These are phyloP conservation scores for Beta vulgaris DNA, from an alignment of 148 eudicot species.

Conservation along the genomic window DNA sequence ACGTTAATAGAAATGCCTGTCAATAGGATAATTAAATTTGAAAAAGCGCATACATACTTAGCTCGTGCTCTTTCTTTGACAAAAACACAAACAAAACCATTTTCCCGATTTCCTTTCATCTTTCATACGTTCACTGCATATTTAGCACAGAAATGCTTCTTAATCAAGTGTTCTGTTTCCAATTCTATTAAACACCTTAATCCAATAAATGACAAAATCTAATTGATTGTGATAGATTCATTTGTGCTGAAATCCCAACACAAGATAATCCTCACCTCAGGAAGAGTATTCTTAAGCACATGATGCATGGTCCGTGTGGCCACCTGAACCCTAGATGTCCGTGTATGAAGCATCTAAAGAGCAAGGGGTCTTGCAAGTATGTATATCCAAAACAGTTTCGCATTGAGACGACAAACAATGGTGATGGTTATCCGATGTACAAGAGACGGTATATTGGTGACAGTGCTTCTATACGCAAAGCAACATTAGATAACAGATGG, in stretches of 20 bases:
- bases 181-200: too few relatives aligned
- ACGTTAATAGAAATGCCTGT: too few relatives aligned
- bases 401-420: not conserved
- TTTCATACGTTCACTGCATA: too few relatives aligned
- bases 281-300: not conserved
- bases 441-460: too few relatives aligned
- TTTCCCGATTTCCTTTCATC: too few relatives aligned
- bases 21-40: too few relatives aligned
- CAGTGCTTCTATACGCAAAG: not conserved
- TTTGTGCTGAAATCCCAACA: not conserved
- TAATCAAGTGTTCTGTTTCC: too few relatives aligned
- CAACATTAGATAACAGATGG: not conserved
- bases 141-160: too few relatives aligned
- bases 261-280: not conserved
- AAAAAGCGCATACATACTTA: too few relatives aligned
- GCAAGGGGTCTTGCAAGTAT: not conserved
- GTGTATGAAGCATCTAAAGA: not conserved
- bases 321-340: not conserved
- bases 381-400: not conserved
- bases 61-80: too few relatives aligned
- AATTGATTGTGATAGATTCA: not conserved
- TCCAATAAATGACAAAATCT: too few relatives aligned
- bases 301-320: slow-evolving; percentile 10
- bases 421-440: not conserved
- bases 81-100: too few relatives aligned